Evolutionary conservation across 768 basidiomycete genomes (phyloP).

Genomic region (Boletus huronensis): DNA sequence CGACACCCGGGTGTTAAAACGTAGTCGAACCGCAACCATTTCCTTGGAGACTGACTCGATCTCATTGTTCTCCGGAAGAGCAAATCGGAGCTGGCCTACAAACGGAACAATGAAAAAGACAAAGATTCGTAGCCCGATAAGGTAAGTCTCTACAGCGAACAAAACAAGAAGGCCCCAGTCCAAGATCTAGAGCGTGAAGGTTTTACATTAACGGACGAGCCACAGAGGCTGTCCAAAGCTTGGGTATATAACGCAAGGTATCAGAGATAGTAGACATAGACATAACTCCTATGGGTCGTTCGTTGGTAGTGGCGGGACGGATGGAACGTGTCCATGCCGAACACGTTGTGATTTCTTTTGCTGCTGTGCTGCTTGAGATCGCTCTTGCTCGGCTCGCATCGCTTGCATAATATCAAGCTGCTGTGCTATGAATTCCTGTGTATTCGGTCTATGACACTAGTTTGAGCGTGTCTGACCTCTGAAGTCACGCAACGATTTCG

Average conservation of each 20-base stretch:
- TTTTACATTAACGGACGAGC: not conserved
- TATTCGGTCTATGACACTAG: slow-evolving; percentile 53
- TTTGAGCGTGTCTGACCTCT: slow-evolving; percentile 2
- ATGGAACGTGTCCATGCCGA: slow-evolving; percentile 29
- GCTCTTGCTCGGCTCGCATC: slow-evolving; percentile 82
- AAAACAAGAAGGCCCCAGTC: too few relatives aligned
- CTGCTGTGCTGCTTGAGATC: slow-evolving; percentile 58
- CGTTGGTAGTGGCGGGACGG: slow-evolving; percentile 31
- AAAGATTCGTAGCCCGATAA: slow-evolving; percentile 12
- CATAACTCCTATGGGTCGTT: slow-evolving; percentile 10
- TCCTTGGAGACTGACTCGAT: slow-evolving; percentile 23
- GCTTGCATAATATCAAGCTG: slow-evolving; percentile 78
- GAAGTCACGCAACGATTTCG: slow-evolving; percentile 10
- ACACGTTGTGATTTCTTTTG: slow-evolving; percentile 58
- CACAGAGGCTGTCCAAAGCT: slow-evolving; percentile 1
- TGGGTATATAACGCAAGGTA: slow-evolving; percentile 29
- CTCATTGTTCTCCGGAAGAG: slow-evolving; percentile 25
- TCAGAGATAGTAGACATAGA: slow-evolving; percentile 9
- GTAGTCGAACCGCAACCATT: slow-evolving; percentile 5
- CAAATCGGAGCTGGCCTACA: slow-evolving; percentile 6
- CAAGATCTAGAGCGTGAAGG: too few relatives aligned
- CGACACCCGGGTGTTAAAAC: slow-evolving; percentile 1
- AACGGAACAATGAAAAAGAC: slow-evolving; percentile 21
- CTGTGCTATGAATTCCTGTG: slow-evolving; percentile 83
- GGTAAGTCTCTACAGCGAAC: slow-evolving; percentile 16